Percentiles rank a stretch among this genome's conserved stretches.
These are phyloP conservation scores for Colletotrichum eremochloae DNA, from an alignment of 2,329 filamentous ascomycete genomes.

Conservation along the genomic window DNA sequence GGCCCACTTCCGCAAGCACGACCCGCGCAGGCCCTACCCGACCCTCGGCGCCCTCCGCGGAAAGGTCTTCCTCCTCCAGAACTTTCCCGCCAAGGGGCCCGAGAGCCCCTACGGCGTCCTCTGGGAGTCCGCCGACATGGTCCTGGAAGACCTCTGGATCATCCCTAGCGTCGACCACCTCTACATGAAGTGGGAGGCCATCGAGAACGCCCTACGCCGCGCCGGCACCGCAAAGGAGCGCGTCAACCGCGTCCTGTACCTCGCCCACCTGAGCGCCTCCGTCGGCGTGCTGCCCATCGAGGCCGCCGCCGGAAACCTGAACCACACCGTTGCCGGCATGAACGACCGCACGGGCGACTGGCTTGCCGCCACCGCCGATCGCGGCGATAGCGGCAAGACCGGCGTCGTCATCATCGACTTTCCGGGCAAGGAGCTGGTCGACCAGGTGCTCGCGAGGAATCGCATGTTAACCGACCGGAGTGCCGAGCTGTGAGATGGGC, in stretches of 20 bases:
- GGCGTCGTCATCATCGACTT: conserved; percentile 65
- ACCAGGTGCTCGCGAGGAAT: conserved; percentile 59
- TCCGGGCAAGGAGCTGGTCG: conserved; percentile 58
- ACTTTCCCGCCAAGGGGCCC: conserved; percentile 53
- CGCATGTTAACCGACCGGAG: conserved; percentile 44
- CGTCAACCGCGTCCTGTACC: conserved; percentile 56
- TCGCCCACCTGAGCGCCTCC: conserved; percentile 62
- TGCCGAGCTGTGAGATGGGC: conserved; percentile 23
- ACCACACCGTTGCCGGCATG: conserved; percentile 59
- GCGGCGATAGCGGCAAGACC: conserved; percentile 48
- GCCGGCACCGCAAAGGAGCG: conserved; percentile 50
- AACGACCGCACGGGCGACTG: conserved; percentile 64
- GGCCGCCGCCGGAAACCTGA: conserved; percentile 61
- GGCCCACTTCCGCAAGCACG: conserved; percentile 54
- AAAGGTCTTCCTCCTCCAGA: conserved; percentile 62
- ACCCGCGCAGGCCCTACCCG: conserved; percentile 53
- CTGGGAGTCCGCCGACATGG: conserved; percentile 60
- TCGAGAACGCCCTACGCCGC: conserved; percentile 55
- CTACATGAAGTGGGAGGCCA: conserved; percentile 61
- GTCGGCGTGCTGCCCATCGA: conserved; percentile 64
- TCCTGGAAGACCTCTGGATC: conserved; percentile 62
- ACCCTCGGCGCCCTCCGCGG: conserved; percentile 60
- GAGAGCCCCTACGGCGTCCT: conserved; percentile 56
- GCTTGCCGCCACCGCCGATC: conserved; percentile 47
- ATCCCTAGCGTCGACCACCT: conserved; percentile 58